Percentiles rank a stretch among this genome's conserved stretches.
These are phyloP conservation scores for Plectosphaerella sp. DNA, from an alignment of 2,329 filamentous ascomycete genomes.

Conservation along the genomic window DNA sequence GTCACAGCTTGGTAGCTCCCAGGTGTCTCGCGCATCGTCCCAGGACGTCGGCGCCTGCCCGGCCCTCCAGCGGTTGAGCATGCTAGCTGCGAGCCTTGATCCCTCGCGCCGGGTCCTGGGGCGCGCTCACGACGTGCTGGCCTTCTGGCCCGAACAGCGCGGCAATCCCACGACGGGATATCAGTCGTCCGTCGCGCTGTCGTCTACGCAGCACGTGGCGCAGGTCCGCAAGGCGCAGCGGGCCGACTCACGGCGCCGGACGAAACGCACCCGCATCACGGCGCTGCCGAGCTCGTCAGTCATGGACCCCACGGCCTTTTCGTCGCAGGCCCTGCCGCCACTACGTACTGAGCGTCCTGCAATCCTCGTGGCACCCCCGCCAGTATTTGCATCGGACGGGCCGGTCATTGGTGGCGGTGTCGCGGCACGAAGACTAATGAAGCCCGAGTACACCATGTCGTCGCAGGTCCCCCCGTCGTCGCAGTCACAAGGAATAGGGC, in stretches of 20 bases:
- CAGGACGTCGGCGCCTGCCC: neutral
- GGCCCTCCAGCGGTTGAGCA: conserved; percentile 12
- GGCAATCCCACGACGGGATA: conserved; percentile 29
- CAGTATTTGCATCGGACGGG: conserved; percentile 7
- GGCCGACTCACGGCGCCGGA: conserved; percentile 18
- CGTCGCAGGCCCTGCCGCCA: conserved; percentile 4
- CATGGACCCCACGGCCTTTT: neutral
- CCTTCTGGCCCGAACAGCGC: conserved; percentile 33
- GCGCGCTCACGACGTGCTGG: conserved; percentile 21
- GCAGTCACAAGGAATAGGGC: conserved; percentile 17
- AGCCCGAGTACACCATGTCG: conserved; percentile 5
- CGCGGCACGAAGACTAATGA: neutral
- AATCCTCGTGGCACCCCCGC: conserved; percentile 5
- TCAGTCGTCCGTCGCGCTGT: conserved; percentile 30
- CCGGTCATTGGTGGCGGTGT: conserved; percentile 4
- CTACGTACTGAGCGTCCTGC: neutral
- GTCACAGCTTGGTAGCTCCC: neutral
- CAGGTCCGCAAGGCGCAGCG: conserved; percentile 25
- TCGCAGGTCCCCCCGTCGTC: conserved; percentile 24
- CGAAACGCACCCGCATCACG: conserved; percentile 5
- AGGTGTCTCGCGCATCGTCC: neutral
- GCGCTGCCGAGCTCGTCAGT: neutral
- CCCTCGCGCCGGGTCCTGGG: neutral
- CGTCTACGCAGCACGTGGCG: conserved; percentile 28
- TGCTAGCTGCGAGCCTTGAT: conserved; percentile 7